Evolutionary conservation across 2,329 filamentous ascomycete genomes (phyloP).

Genomic region (Amphichorda felina): DNA sequence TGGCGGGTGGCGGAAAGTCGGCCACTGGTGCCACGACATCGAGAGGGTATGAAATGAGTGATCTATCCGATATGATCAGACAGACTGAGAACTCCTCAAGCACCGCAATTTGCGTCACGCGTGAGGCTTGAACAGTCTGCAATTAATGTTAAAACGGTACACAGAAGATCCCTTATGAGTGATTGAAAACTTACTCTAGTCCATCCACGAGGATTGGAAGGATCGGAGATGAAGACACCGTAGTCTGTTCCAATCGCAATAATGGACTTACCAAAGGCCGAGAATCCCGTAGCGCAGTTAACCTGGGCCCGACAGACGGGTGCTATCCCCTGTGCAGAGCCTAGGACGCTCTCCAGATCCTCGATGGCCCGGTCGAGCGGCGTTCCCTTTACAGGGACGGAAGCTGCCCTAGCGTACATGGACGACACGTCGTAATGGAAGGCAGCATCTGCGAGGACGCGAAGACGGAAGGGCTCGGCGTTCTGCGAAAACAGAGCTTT

Average conservation of each 20-base stretch:
- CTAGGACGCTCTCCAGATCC: slow-evolving; percentile 73
- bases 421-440: slow-evolving; percentile 67
- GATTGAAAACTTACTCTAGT: slow-evolving; percentile 50
- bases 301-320: slow-evolving; percentile 78
- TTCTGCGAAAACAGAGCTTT: slow-evolving; percentile 83
- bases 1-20: slow-evolving; percentile 46
- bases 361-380: slow-evolving; percentile 84
- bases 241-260: slow-evolving; percentile 92
- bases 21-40: slow-evolving; percentile 65
- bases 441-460: slow-evolving; percentile 83
- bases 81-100: slow-evolving; percentile 94
- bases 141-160: background rate
- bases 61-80: slow-evolving; percentile 81
- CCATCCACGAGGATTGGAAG: slow-evolving; percentile 86
- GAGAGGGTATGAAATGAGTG: slow-evolving; percentile 84
- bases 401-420: slow-evolving; percentile 44
- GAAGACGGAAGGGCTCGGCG: slow-evolving; percentile 85
- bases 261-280: slow-evolving; percentile 71
- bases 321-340: slow-evolving; percentile 54
- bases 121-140: slow-evolving; percentile 62
- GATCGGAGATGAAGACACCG: slow-evolving; percentile 82
- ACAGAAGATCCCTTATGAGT: too few species aligned
- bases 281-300: slow-evolving; percentile 88
- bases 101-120: slow-evolving; percentile 86
- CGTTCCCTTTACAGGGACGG: slow-evolving; percentile 77